These are phyloP conservation scores for Xylariales sp. DNA, from an alignment of 2,329 filamentous ascomycete species.

Conservation along the genomic window DNA sequence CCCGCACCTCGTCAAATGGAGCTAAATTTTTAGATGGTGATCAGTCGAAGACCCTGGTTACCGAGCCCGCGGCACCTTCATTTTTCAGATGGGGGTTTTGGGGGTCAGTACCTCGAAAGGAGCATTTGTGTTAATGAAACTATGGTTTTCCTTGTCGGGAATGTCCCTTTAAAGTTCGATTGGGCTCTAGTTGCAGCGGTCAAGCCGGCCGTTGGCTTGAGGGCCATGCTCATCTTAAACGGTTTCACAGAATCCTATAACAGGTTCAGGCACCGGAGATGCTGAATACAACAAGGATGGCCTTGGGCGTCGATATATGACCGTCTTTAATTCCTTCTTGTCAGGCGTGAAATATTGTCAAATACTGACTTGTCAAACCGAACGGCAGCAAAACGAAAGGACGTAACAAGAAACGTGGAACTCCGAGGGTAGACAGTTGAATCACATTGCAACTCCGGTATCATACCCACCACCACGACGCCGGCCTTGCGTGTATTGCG, in stretches of 20 bases:
- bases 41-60: conserved; percentile 29
- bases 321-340: not conserved
- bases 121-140: not conserved
- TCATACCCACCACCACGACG: conserved; percentile 22
- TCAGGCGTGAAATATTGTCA: not conserved
- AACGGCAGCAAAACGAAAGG: not conserved
- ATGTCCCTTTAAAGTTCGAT: conserved; percentile 1
- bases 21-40: conserved; percentile 28
- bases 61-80: conserved; percentile 35
- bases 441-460: conserved; percentile 17
- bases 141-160: conserved; percentile 10
- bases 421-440: conserved; percentile 13
- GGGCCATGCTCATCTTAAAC: not conserved
- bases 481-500: conserved; percentile 2
- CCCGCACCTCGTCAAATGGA: conserved; percentile 18
- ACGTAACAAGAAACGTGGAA: conserved; percentile 9
- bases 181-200: conserved; percentile 4
- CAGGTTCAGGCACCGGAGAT: conserved; percentile 20
- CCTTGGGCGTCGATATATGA: conserved; percentile 8
- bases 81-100: conserved; percentile 22
- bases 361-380: not conserved
- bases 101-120: conserved; percentile 21
- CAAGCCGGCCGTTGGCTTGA: conserved; percentile 11
- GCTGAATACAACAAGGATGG: conserved; percentile 18
- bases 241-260: not conserved